These are phyloP conservation scores for Silene conica DNA, from an alignment of 148 eudicot species.

Conservation along the genomic window DNA sequence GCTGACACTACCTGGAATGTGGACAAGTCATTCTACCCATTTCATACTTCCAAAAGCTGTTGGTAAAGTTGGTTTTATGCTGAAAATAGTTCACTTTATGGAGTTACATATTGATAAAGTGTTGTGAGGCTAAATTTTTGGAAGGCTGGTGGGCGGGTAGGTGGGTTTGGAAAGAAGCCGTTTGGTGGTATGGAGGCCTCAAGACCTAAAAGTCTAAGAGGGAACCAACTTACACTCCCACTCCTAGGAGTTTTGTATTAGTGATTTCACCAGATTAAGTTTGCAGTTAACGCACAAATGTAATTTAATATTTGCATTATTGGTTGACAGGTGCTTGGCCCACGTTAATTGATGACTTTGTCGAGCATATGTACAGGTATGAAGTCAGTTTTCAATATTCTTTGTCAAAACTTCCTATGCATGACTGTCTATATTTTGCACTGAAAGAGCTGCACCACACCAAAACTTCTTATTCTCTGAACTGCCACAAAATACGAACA, in stretches of 20 bases:
- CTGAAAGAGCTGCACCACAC: neutral
- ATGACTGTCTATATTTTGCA: neutral
- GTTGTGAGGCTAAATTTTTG: too few relatives aligned
- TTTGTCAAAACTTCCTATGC: neutral
- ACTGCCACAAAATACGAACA: too few relatives aligned
- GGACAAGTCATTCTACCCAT: neutral
- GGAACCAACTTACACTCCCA: neutral
- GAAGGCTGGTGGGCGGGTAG: neutral
- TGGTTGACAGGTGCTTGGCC: conserved; percentile 89
- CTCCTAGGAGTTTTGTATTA: neutral
- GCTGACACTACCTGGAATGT: neutral
- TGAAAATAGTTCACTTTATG: neutral
- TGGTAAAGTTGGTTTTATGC: neutral
- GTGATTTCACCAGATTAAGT: neutral
- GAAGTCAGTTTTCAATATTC: conserved; percentile 1
- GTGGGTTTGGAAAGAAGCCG: neutral
- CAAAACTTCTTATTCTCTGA: neutral
- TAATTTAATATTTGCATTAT: neutral
- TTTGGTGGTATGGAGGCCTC: neutral
- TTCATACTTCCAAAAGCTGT: neutral
- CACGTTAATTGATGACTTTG: conserved; percentile 80
- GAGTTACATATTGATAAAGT: too few relatives aligned
- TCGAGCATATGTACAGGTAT: conserved; percentile 84
- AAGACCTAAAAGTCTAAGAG: too few relatives aligned
- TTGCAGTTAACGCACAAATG: neutral